Evolutionary conservation across 768 basidiomycete genomes (phyloP), one percentile per base, ranked within the genome.

Genomic region (Suillus occidentalis): DNA sequence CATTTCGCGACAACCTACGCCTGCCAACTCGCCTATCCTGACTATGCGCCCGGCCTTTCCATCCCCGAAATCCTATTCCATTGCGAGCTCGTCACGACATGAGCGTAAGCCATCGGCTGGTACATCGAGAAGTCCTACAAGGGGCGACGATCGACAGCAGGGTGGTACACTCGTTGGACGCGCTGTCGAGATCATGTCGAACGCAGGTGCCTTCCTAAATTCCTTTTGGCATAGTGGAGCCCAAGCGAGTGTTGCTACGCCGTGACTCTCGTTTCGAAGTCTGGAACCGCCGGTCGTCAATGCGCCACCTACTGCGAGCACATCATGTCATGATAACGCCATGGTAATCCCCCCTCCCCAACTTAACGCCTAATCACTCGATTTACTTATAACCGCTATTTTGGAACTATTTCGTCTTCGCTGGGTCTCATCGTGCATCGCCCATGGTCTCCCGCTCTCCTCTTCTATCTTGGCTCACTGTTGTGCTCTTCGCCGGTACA

Each of bases 181-280:
- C 57, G 88, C 93, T 28, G 91, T 89, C 22, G 92, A 90, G 61
- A 91, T 95, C 47, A 90, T 95, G 64, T 88, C 86, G 52, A 88
- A 84, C 60, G 94, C 94, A 2, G 88, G 91, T 22, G 90, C 91
- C 52, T 88, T 90, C 69, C 72, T 95, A 22, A 90, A 92, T 25
- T 79, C 83, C 25, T 77, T 89, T 65, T 89, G 86, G 87, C 77
- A 78, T 63, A 71, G 45, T 52, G 71, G 75, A 22, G 13, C 68
- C 22, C 66, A 69, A 39, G 43, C 71, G 20, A 63, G 70, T 28
- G 66, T 71, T 39, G 28, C 73, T n/a, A 50, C 72, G 28, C 66
- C 70, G 28, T 74, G 64, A 74, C 31, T 37, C 57, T 40, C 16
- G 18, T 10, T 58, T 25, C 22, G 25, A 58, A 22, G 22, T 25